These are phyloP conservation scores for Pyrenopolyporus hunteri DNA, from an alignment of 495 filamentous ascomycete species.

Conservation along the genomic window DNA sequence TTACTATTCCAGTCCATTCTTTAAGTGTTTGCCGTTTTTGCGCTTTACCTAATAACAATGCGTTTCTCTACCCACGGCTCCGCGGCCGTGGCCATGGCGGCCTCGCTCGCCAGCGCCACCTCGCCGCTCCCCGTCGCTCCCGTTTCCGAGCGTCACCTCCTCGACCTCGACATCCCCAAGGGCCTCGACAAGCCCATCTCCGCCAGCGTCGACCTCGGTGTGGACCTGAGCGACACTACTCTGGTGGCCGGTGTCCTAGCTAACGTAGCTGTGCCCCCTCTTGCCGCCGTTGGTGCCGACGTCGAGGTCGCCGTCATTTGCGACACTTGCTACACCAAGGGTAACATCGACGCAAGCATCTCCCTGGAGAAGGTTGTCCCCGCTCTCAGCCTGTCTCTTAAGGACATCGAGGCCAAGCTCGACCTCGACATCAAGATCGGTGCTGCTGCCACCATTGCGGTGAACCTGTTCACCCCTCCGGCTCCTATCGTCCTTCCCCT, in stretches of 20 bases:
- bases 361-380: constrained; percentile 42
- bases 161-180: constrained; percentile 29
- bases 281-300: constrained; percentile 30
- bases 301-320: constrained; percentile 40
- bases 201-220: constrained; percentile 33
- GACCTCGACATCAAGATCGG: constrained; percentile 43
- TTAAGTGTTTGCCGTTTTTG: constrained; percentile 35
- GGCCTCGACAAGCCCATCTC: constrained; percentile 38
- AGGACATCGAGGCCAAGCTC: constrained; percentile 45
- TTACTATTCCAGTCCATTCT: constrained; percentile 43
- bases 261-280: constrained; percentile 28
- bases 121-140: too few species aligned
- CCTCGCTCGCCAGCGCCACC: constrained; percentile 41
- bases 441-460: constrained; percentile 43
- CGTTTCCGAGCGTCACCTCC: constrained; percentile 32
- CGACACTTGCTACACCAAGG: constrained; percentile 45
- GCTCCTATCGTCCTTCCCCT: constrained; percentile 41
- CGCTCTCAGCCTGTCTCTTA: constrained; percentile 40
- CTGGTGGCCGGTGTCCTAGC: constrained; percentile 39
- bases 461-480: constrained; percentile 46
- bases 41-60: constrained; percentile 25
- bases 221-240: constrained; percentile 36
- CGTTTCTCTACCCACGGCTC: constrained; percentile 43
- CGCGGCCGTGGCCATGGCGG: constrained; percentile 42
- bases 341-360: constrained; percentile 45